Evolutionary conservation across 257 asterid species (phyloP), one percentile per base, ranked within the genome.

Genomic region (Przewalskia tangutica): DNA sequence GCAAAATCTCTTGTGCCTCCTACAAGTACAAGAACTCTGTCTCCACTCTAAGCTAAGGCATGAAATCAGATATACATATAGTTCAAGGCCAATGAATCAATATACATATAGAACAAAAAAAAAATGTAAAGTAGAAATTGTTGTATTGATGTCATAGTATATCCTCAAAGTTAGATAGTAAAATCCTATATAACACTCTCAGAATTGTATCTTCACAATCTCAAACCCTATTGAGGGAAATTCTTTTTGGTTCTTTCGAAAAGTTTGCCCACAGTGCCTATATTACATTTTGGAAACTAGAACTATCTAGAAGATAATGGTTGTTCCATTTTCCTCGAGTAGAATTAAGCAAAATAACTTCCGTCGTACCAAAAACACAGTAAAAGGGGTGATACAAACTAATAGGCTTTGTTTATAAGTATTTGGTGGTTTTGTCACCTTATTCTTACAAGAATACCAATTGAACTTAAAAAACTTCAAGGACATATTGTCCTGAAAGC

Each of bases 1-100:
- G 98, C 95, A 4, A 96, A 94, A 90, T 82, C 99, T 78, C 89
- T 92, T 56, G 93, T 90, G 83, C 90, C 97, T 82, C 95, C 97
- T 4, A 84, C 98, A 59, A 89, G 87, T 4, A 84, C 98, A 59
- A 89, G 87, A 86, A 82, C 90, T 46, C 12, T 48, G 0, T 68
- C 86, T 16, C 73, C 81, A 23, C 27, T 44, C 67, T 51, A 17
- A 64, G 89, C 82, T 64, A 96, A 93, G 87, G 86, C 94, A 65
- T 92, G 87, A 89, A 12, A 73, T 46, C 7, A 46, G 14, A 46
- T 18, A 16, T 11, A 71, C 27, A 23, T 20, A 34, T 44, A 71
- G 11, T 10, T 3, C 13, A 46, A 71, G 40, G 55, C 3, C 11
- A 65, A 36, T 36, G 1, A 48, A 73, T 42, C 70, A 36, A 48